These are phyloP conservation scores for Cryptococcus sp. DNA, from an alignment of 1,284 basidiomycete species.

Conservation along the genomic window DNA sequence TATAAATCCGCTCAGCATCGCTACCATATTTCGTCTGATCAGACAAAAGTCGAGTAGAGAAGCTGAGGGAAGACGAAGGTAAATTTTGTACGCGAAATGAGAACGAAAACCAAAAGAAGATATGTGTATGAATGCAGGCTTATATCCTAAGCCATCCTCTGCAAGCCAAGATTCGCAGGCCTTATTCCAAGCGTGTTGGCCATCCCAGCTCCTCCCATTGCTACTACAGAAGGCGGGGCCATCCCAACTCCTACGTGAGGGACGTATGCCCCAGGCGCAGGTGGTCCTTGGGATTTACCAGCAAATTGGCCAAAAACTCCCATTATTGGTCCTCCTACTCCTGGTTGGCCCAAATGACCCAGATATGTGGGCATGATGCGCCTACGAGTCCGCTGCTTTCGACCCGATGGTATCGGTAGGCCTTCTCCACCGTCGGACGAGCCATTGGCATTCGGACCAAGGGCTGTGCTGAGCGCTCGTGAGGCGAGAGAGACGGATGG, in stretches of 20 bases:
- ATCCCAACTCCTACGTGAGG: slow-evolving; percentile 34
- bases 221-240: slow-evolving; percentile 24
- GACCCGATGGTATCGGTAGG: slow-evolving; percentile 3
- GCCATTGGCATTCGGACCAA: slow-evolving; percentile 37
- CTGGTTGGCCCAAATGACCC: slow-evolving; percentile 45
- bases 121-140: not conserved
- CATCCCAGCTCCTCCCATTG: slow-evolving; percentile 12
- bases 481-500: slow-evolving; percentile 47
- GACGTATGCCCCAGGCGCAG: not conserved
- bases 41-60: too few relatives aligned
- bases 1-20: not conserved
- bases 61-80: not conserved
- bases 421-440: not conserved
- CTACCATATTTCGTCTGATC: too few relatives aligned
- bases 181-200: slow-evolving; percentile 3
- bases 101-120: not conserved
- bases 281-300: slow-evolving; percentile 8
- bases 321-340: slow-evolving; percentile 44
- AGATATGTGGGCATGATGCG: slow-evolving; percentile 51
- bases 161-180: not conserved
- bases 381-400: slow-evolving; percentile 44
- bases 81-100: not conserved
- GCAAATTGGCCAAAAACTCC: slow-evolving; percentile 37
- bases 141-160: slow-evolving; percentile 5
- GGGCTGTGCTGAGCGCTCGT: slow-evolving; percentile 40